phyloP scores from a whole-genome alignment of 2,329 filamentous ascomycete genomes.

The Nannizziopsis arthrosporioides region DNA sequence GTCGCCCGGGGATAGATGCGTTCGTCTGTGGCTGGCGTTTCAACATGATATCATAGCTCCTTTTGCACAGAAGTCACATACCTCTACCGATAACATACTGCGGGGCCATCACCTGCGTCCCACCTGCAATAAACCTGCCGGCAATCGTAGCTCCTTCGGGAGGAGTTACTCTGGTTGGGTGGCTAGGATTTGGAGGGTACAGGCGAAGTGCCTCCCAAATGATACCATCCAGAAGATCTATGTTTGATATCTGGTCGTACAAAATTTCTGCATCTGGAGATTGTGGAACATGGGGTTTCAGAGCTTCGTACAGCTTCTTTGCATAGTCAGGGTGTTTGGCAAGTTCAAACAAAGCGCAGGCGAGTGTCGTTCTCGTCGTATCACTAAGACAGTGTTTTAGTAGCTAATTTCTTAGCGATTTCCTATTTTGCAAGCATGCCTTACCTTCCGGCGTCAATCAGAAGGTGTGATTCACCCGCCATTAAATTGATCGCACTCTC shows the following conservation, averaged over 20 bases:
- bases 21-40: background rate
- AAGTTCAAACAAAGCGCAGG: conserved; percentile 23
- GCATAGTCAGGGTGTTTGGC: conserved; percentile 21
- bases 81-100: conserved; percentile 18
- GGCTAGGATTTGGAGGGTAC: conserved; percentile 23
- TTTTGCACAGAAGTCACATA: conserved; percentile 2
- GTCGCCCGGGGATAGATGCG: conserved; percentile 9
- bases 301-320: conserved; percentile 21
- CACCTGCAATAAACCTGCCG: conserved; percentile 23
- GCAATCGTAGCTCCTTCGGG: conserved; percentile 22
- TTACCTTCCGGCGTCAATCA: conserved; percentile 6
- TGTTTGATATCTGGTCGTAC: conserved; percentile 7
- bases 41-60: background rate
- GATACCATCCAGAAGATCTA: conserved; percentile 8
- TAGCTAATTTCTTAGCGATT: conserved; percentile 2
- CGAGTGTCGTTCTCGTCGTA: conserved; percentile 24
- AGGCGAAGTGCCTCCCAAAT: conserved; percentile 25
- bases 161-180: conserved; percentile 27
- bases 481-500: background rate
- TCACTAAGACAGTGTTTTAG: conserved; percentile 21
- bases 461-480: background rate
- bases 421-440: background rate
- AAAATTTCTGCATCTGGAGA: conserved; percentile 8
- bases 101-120: conserved; percentile 18
- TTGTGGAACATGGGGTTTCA: conserved; percentile 20